Evolutionary conservation across 2,329 filamentous ascomycete species (phyloP), one percentile per base, ranked within the genome.

Genomic region (Apiospora aurea): DNA sequence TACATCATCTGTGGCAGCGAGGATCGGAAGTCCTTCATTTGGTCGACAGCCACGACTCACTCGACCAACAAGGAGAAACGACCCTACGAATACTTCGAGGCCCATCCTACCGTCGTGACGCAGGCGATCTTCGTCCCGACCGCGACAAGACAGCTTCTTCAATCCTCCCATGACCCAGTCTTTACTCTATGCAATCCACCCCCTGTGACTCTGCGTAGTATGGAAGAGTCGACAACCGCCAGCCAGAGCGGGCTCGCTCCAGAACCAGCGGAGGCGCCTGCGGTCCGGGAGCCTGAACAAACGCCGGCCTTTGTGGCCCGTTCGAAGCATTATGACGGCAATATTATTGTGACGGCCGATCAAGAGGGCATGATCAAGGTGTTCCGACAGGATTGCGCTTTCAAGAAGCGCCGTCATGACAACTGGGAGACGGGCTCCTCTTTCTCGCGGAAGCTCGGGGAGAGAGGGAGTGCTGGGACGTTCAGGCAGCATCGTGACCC

Each of bases 171-270:
- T 71, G 95, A 99, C 79, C 95, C 96, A 1, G 89, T 99, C n/a
- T 99, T 95, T 80, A 95, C 98, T 77, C 87, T 98, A 0, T 98
- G 96, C 85, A 98, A 98, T 77, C 96, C 96, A 6, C 96, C 96
- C 0, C 95, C 96, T 0, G 91, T 98, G 21, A 95, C 91, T 8
- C 86, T 98, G 24, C 86, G 95, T 73, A 95, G 92, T 75, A 88
- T 91, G 38, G 90, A 92, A 26, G 94, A 96, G 77, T 83, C 82
- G 43, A 41, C 57, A 64, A 82, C 82, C 1, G 79, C 79, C 10
- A 88, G 83, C 71, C 83, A 85, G 71, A 81, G 81, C 2, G 81
- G 80, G 2, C 77, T 84, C 16, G 78, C 84, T 72, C 76, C 73
- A 41, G 41, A 68, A 29, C 74, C 75, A 43, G 76, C 74, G 13